Conservation (phyloP, 257 asterid species). For the Solanum gracilifrons region DNA sequence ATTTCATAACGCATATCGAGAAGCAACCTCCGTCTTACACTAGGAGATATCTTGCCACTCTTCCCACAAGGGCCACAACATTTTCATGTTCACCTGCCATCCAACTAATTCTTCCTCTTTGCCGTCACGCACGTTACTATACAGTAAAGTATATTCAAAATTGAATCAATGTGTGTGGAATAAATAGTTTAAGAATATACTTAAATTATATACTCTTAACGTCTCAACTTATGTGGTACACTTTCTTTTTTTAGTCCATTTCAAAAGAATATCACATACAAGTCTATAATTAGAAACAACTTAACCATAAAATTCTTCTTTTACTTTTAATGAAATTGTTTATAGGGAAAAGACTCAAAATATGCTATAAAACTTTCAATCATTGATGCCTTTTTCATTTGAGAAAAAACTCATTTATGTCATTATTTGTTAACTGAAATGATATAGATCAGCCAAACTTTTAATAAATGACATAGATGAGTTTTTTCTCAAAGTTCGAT, state of each 20-base stretch:
- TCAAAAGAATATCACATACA: not conserved
- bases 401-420: not conserved
- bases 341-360: not conserved
- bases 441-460: too few species aligned
- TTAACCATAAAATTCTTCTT: not conserved
- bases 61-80: not conserved
- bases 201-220: not conserved
- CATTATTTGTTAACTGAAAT: not conserved
- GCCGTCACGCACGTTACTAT: not conserved
- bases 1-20: not conserved
- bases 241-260: not conserved
- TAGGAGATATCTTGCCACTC: not conserved
- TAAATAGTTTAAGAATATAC: not conserved
- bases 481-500: too few species aligned
- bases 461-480: too few species aligned
- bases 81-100: not conserved
- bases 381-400: too few species aligned
- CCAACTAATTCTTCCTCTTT: not conserved
- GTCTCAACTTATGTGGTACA: not conserved
- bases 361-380: too few species aligned
- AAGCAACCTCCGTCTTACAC: not conserved
- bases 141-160: not conserved
- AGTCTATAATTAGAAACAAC: not conserved
- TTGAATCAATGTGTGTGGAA: not conserved
- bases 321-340: not conserved